Conservation (phyloP, 73 alveolate genomes). For the Uronychia binucleata region DNA sequence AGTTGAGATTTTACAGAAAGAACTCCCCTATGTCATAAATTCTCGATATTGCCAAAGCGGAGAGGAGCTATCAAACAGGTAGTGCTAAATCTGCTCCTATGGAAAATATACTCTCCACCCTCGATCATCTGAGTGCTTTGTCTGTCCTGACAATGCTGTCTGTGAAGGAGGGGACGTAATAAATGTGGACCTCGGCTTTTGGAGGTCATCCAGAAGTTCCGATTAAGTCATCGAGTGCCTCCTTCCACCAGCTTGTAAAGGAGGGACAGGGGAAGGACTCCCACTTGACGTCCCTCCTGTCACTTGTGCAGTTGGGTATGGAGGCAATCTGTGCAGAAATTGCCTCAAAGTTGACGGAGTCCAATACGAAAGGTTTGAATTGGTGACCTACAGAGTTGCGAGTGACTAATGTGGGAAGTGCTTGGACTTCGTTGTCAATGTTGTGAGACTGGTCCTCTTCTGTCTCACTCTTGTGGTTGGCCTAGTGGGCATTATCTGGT, state of each 20-base stretch:
- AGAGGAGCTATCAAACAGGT: background rate
- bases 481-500: background rate
- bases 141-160: conserved; percentile 31
- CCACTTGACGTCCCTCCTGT: conserved; percentile 1
- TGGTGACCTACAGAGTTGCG: background rate
- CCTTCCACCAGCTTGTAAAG: conserved; percentile 39
- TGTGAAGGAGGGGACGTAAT: conserved; percentile 59
- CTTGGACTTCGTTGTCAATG: background rate
- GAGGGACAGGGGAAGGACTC: conserved; percentile 6
- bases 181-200: conserved; percentile 37
- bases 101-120: conserved; percentile 24
- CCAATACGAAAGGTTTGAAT: background rate
- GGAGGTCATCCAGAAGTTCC: conserved; percentile 38
- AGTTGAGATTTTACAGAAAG: background rate
- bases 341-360: conserved; percentile 25
- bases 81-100: conserved; percentile 26
- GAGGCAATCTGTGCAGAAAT: conserved; percentile 34
- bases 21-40: background rate
- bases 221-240: conserved; percentile 32
- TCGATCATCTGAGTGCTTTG: conserved; percentile 21
- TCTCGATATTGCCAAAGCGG: background rate
- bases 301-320: conserved; percentile 32
- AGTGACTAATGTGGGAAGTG: background rate
- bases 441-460: background rate
- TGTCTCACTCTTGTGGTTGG: background rate